phyloP scores from a whole-genome alignment of 2,329 filamentous ascomycete species.

The Aureobasidium subglaciale region DNA sequence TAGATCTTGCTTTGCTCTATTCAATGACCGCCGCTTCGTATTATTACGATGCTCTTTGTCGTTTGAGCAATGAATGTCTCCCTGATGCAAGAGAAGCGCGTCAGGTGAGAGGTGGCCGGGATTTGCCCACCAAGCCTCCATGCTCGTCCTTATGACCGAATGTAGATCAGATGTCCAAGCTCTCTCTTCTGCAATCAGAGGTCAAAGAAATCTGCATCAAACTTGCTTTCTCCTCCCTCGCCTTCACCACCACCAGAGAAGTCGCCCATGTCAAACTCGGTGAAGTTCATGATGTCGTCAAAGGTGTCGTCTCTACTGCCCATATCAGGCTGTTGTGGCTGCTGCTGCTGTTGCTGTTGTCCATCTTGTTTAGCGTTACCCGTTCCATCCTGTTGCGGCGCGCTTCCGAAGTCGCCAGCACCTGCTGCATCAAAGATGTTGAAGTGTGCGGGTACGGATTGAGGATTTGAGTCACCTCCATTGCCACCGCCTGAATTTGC shows the following conservation, averaged over 20 bases:
- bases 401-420: slow-evolving; percentile 4
- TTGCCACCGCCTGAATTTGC: slow-evolving; percentile 25
- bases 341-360: slow-evolving; percentile 16
- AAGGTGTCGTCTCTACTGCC: slow-evolving; percentile 23
- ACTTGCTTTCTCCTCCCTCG: slow-evolving; percentile 21
- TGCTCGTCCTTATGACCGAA: too few species aligned
- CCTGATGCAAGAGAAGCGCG: too few species aligned
- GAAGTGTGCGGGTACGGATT: slow-evolving; percentile 3
- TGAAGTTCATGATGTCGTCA: slow-evolving; percentile 31
- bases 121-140: too few species aligned
- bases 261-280: slow-evolving; percentile 26
- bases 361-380: neutral
- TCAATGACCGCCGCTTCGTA: too few species aligned
- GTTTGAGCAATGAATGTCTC: too few species aligned
- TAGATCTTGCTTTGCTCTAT: neutral
- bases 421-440: slow-evolving; percentile 14
- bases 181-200: too few species aligned
- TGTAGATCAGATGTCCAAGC: slow-evolving; percentile 15
- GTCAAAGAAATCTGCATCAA: slow-evolving; percentile 28
- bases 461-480: neutral
- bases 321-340: too few species aligned
- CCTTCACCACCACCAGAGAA: slow-evolving; percentile 23
- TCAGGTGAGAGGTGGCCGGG: too few species aligned
- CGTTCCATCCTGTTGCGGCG: neutral
- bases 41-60: too few species aligned